phyloP scores from a whole-genome alignment of 495 filamentous ascomycete genomes.

The Haplographium delicatum region DNA sequence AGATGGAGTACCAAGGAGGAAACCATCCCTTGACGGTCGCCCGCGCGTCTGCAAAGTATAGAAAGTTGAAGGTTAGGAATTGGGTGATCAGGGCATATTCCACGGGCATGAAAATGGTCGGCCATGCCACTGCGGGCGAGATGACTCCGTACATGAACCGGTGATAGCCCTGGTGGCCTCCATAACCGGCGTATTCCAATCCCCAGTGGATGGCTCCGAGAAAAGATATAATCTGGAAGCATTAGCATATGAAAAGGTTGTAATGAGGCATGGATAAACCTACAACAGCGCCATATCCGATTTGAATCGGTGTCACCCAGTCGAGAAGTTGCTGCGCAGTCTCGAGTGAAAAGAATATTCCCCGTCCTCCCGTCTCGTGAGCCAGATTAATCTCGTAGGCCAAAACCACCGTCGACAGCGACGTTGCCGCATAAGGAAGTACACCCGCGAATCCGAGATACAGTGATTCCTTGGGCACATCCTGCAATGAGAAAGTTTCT shows the following conservation, averaged over 20 bases:
- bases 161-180: slow-evolving; percentile 65
- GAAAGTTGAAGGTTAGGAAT: slow-evolving; percentile 80
- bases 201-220: slow-evolving; percentile 96
- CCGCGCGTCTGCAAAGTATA: slow-evolving; percentile 84
- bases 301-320: slow-evolving; percentile 82
- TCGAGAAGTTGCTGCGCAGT: slow-evolving; percentile 70
- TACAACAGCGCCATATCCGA: slow-evolving; percentile 90
- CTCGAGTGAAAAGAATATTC: slow-evolving; percentile 52
- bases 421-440: slow-evolving; percentile 85
- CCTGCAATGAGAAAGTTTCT: slow-evolving; percentile 75
- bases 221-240: slow-evolving; percentile 90
- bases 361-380: slow-evolving; percentile 45
- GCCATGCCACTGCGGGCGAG: slow-evolving; percentile 86
- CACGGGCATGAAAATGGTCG: slow-evolving; percentile 78
- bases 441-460: slow-evolving; percentile 83
- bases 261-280: too few species aligned
- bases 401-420: slow-evolving; percentile 79
- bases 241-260: too few species aligned
- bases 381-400: slow-evolving; percentile 74
- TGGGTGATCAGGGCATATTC: slow-evolving; percentile 88
- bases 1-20: slow-evolving; percentile 88
- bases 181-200: slow-evolving; percentile 69
- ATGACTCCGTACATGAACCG: slow-evolving; percentile 81
- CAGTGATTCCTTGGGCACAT: slow-evolving; percentile 76
- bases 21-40: slow-evolving; percentile 74